These are phyloP conservation scores for Rhododendron kiyosumense DNA, from an alignment of 148 eudicot species.

Conservation along the genomic window DNA sequence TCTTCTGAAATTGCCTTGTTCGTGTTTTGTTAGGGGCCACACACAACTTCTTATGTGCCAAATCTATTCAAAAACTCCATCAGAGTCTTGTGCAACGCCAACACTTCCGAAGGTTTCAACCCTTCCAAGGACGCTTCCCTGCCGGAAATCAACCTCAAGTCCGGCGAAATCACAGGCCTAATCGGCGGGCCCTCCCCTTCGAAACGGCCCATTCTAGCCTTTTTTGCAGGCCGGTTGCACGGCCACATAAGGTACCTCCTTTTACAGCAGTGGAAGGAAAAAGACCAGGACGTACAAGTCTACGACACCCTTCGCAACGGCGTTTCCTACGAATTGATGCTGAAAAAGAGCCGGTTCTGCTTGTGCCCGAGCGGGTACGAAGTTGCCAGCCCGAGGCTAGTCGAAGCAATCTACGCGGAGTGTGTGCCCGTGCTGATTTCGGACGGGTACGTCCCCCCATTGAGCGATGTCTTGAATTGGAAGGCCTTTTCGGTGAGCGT, in stretches of 20 bases:
- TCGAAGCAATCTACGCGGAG: conserved; percentile 55
- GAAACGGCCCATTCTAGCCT: conserved; percentile 38
- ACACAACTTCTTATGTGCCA: conserved; percentile 39
- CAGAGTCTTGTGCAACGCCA: conserved; percentile 72
- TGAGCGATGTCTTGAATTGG: conserved; percentile 61
- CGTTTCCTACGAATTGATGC: conserved; percentile 26
- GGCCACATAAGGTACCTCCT: conserved; percentile 47
- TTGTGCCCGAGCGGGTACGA: conserved; percentile 67
- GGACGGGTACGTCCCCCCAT: conserved; percentile 36
- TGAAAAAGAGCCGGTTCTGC: conserved; percentile 44
- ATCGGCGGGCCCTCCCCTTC: conserved; percentile 41
- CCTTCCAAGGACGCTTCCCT: conserved; percentile 52
- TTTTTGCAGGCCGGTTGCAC: conserved; percentile 55
- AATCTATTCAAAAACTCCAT: conserved; percentile 52
- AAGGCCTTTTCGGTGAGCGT: conserved; percentile 32
- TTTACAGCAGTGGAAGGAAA: conserved; percentile 43
- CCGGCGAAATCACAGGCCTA: conserved; percentile 32
- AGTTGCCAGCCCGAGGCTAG: conserved; percentile 61
- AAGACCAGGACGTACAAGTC: conserved; percentile 39
- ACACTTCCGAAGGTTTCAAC: conserved; percentile 65
- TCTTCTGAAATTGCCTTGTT: not conserved
- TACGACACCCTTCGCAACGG: conserved; percentile 28
- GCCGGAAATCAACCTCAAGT: conserved; percentile 51
- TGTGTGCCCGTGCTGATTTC: conserved; percentile 58
- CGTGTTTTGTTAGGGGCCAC: conserved; percentile 36